Evolutionary conservation across 352 stramenopile genomes (phyloP).

Genomic region (Poterioochromonas sp.): DNA sequence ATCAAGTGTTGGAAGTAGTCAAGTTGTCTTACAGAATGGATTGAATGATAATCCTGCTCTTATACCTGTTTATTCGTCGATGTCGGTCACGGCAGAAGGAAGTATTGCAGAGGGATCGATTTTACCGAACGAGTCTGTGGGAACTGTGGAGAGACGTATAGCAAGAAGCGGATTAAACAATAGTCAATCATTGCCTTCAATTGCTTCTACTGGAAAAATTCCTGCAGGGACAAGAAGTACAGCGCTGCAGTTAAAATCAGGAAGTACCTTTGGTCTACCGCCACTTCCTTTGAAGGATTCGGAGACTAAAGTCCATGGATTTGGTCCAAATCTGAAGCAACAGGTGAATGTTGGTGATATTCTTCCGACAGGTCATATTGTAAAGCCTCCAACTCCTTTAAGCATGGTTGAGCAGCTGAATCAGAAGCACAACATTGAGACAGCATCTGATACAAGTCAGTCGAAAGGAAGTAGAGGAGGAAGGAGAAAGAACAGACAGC

Average conservation of each 20-base stretch:
- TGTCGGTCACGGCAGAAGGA: not conserved
- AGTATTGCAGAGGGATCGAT: not conserved
- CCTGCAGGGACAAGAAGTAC: not conserved
- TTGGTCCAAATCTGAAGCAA: not conserved
- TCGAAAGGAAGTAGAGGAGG: no score
- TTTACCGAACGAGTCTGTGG: no score
- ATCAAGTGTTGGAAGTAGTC: not conserved
- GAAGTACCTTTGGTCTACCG: not conserved
- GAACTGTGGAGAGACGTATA: no score
- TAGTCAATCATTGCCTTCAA: not conserved
- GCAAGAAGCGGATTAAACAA: no score
- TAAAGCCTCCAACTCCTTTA: slow-evolving; percentile 22
- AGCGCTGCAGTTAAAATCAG: not conserved
- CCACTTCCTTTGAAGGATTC: not conserved
- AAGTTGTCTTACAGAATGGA: not conserved
- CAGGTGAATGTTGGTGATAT: slow-evolving; percentile 8
- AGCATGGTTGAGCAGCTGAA: slow-evolving; percentile 7
- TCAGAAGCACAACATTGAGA: no score
- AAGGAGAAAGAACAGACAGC: no score
- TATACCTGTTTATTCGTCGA: not conserved
- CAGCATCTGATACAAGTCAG: no score
- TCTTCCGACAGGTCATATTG: slow-evolving; percentile 17
- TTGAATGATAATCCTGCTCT: not conserved
- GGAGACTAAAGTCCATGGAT: slow-evolving; percentile 3
- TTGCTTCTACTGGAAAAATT: no score